Base-by-base conservation (phyloP, 2,329 filamentous ascomycete species). In the Zasmidium citrigriseum region DNA sequence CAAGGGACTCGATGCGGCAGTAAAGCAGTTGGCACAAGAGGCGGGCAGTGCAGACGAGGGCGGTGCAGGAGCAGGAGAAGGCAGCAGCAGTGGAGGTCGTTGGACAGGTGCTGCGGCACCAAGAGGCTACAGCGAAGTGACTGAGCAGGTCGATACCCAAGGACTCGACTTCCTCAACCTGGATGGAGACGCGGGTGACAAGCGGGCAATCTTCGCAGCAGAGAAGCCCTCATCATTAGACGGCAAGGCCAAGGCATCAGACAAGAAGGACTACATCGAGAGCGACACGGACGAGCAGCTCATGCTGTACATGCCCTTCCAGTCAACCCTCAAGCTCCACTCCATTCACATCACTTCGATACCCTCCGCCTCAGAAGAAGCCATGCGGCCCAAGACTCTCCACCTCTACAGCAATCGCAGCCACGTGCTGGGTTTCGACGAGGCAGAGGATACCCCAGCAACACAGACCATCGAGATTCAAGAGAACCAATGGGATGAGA, bases 261-360 rank as follows among this genome's bases (percentile, higher is more conserved):
- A 78, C 11, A 76, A 73, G 66, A 75, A 77, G 71, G 93, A 99
- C 76, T 98, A 90, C 88, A 87, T 98, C 21, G 91, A 97, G 80
- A 97, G 91, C 75, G 93, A 97, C 72, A 96, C 93, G 34, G 95
- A 99, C 72, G 93, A 98, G 78, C 95, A 99, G 80, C 80, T 99
- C 62, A 90, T 98, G 83, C 83, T 99, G 48, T 98, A 88, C 76
- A 82, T 96, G 57, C 93, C 95, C 0, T 96, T 99, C 78, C 89
- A 93, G 74, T 86, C 89, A 27, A 90, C 87, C 49, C 74, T 96
- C 64, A 99, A 98, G 80, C 83, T 98, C 52, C 93, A 97, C 77
- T 93, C 91, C 11, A 77, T 84, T 56, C 81, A 98, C 77, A 86
- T 99, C 69, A 98, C 95, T 0, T 97, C 93, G 3, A 75, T 91